Base-by-base conservation (phyloP, 495 filamentous ascomycete genomes). In the Xeromyces bisporus region DNA sequence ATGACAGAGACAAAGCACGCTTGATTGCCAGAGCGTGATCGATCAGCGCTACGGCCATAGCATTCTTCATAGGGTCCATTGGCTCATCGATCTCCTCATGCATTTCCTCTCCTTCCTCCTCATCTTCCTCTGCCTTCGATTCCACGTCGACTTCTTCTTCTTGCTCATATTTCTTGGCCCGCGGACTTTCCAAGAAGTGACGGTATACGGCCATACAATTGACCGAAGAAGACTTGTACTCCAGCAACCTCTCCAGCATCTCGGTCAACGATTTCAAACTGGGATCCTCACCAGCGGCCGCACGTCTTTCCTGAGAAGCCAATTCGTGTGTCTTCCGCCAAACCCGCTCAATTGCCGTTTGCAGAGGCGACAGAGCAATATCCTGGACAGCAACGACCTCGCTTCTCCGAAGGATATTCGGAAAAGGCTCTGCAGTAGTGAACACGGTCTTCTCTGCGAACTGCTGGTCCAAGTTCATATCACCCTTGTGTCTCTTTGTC, bases 331-430 rank as follows among this genome's bases (percentile, higher is more conserved):
- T 89, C 62, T 94, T 94, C 31, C 83, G 70, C 44, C 77, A 73
- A 21, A 91, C 82, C n/a, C 87, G 71, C 48, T 94, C 87, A 27
- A 96, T 67, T 3, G 80, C 89, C 5, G 83, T 87, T 44, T 96
- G 77, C 36, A 87, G 57, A 6, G 87, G 79, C 14, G 70, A 67
- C 9, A 93, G 50, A 2, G 64, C 63, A 13, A 80, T 48, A 16
- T 73, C 71, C n/a, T 71, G 57, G n/a, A 68, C 62, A 2, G 64
- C 50, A 7, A 91, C 50, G 33, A 97, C 75, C 54, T 96, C 89
- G 44, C 81, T 91, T 26, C 85, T 68, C 21, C 84, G 71, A 15
- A 93, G 61, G 24, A 97, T 89, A 6, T 84, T 93, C 5, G 89
- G 91, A 56, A 97, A 96, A 0, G 77, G 42, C 39, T 93, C 85